Conservation (phyloP, 2,329 filamentous ascomycete genomes). For the Lasiodiplodia theobromae region DNA sequence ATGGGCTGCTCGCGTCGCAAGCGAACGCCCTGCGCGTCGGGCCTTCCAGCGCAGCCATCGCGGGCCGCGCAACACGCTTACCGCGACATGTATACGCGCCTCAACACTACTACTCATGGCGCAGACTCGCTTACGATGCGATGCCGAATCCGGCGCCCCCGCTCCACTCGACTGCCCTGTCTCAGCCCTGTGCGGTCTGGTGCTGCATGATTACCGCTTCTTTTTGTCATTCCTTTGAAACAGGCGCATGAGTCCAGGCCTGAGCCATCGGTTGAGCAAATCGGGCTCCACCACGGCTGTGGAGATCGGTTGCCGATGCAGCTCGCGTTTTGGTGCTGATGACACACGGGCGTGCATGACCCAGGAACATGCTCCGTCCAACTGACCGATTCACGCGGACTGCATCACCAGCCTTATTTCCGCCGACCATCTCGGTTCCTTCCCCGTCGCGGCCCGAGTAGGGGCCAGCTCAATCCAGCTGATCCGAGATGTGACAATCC, state of each 20-base stretch:
- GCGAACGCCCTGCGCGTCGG: slow-evolving; percentile 7
- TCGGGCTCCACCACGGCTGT: background rate
- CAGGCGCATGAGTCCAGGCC: slow-evolving; percentile 3
- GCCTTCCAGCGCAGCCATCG: background rate
- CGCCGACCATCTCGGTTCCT: background rate
- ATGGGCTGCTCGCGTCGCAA: slow-evolving; percentile 10
- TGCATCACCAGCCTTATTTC: background rate
- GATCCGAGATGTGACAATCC: background rate
- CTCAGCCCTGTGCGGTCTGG: background rate
- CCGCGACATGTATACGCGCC: background rate
- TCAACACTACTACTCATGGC: slow-evolving; percentile 2
- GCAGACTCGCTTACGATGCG: slow-evolving; percentile 11
- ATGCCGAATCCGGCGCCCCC: background rate
- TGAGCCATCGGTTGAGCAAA: background rate
- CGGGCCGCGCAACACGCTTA: background rate
- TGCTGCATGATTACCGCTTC: background rate
- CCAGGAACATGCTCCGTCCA: background rate
- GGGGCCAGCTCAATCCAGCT: background rate
- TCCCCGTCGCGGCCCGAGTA: background rate
- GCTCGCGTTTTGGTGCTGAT: background rate
- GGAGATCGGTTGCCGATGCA: background rate
- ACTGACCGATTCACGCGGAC: background rate
- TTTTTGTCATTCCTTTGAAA: slow-evolving; percentile 7
- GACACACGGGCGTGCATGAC: background rate
- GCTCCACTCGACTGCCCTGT: background rate